Evolutionary conservation across 2,329 filamentous ascomycete species (phyloP), one percentile per base, ranked within the genome.

Genomic region (Simplicillium sp.): DNA sequence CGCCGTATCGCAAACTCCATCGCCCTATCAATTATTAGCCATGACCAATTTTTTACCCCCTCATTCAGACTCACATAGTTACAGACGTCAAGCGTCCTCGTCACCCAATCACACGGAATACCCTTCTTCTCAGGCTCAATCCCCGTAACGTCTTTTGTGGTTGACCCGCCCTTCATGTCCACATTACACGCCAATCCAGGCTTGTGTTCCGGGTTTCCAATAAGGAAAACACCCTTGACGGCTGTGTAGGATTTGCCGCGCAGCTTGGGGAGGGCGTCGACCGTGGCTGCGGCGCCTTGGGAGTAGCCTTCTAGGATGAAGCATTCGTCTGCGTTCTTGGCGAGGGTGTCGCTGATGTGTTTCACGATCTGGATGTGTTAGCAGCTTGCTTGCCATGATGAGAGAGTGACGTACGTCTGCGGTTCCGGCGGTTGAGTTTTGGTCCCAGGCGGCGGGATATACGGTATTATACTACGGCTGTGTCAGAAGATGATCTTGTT

Each of bases 301-400:
- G 38, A 40, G 33, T 40, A 40, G 13, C 38, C 38, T 28, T 40
- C 32, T 11, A 40, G 32, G 25, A 40, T 40, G n/a, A 40, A 35
- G 33, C 38, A 40, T 15, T 18, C 38, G 13, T 32, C 18, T 2
- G 20, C 17, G 16, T 40, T 29, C 33, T 35, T 15, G 8, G 29
- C 15, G 2, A 40, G 17, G 17, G 18, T 3, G 14, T 40, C 38
- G 2, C 18, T 7, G 12, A 40, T 29, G 9, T 40, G 33, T 11
- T 16, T 40, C 16, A 40, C 9, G 16, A 40, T 35, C 38, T 40
- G 12, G 11, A 37, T 25, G 11, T n/a, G 16, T 37, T 12, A 9
- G 14, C 16, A n/a, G 13, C 11, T 20, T 12, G 3, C 6, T 11
- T n/a, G 12, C 11, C 17, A 14, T n/a, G 17, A 9, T 25, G 7